A percentile compares a stretch with the other conserved stretches of the same genome.
phyloP scores from a whole-genome alignment of 305 asterid species.

The Solanum hybrid region DNA sequence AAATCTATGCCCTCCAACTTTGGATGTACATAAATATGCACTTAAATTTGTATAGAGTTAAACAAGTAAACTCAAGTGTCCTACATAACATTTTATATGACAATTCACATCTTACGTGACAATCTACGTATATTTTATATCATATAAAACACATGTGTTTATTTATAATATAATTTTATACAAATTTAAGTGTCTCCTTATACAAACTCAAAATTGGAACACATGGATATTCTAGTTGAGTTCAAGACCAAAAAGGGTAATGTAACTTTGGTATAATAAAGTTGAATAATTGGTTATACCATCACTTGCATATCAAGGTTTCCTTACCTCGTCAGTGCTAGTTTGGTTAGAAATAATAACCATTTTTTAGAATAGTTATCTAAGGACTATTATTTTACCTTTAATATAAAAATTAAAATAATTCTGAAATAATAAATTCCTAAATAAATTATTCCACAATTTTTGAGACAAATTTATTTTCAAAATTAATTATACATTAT shows the following conservation, averaged over 20 bases:
- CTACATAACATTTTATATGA: not conserved
- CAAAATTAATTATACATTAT: too few species aligned
- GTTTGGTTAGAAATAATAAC: too few species aligned
- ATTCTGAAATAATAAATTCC: too few species aligned
- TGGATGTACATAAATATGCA: rapidly evolving
- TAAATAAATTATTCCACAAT: too few species aligned
- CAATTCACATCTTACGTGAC: too few species aligned
- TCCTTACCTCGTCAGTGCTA: not conserved
- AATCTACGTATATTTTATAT: too few species aligned
- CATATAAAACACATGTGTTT: too few species aligned
- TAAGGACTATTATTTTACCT: not conserved
- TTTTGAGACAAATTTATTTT: not conserved
- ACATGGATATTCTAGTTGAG: not conserved
- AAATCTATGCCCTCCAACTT: rapidly evolving
- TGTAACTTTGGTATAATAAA: not conserved
- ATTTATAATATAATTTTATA: too few species aligned
- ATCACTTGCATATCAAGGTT: not conserved
- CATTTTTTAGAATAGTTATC: too few species aligned
- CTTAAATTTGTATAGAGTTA: not conserved
- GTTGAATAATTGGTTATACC: not conserved
- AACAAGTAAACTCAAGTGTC: rapidly evolving
- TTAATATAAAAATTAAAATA: too few species aligned
- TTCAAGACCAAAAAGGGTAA: not conserved
- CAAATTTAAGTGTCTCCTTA: rapidly evolving
- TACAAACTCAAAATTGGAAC: too few species aligned